Percentiles rank a stretch among this genome's conserved stretches.
phyloP scores from a whole-genome alignment of 1,284 basidiomycete species.

The Fereydounia khargensis region DNA sequence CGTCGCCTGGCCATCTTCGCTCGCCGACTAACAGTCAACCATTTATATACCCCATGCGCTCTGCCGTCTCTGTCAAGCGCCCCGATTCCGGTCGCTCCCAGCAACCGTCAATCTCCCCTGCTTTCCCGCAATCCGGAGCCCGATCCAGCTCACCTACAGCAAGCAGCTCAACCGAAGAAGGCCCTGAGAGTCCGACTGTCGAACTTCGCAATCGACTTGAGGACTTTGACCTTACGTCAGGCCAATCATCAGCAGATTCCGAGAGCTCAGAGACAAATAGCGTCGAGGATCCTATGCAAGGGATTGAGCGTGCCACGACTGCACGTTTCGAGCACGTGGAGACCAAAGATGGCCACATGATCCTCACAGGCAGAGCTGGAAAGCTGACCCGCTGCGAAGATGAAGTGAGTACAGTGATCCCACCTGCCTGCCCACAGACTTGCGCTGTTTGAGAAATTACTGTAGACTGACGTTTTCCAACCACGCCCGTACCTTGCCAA shows the following conservation, averaged over 20 bases:
- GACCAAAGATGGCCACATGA: constrained; percentile 71
- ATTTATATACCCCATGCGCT: constrained; percentile 50
- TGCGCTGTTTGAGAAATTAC: not conserved
- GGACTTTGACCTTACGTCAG: not conserved
- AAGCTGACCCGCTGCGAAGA: constrained; percentile 73
- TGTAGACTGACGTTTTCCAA: not conserved
- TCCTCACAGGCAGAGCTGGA: constrained; percentile 71
- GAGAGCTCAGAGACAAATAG: constrained; percentile 1
- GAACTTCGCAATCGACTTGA: not conserved
- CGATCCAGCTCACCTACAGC: too few species aligned
- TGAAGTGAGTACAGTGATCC: constrained; percentile 62
- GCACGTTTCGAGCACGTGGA: constrained; percentile 68
- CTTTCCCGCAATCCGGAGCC: constrained; percentile 5
- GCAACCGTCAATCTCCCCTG: not conserved
- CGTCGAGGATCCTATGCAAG: constrained; percentile 8
- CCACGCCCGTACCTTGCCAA: not conserved
- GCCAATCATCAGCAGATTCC: constrained; percentile 15
- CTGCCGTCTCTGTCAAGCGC: constrained; percentile 44
- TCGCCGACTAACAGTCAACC: constrained; percentile 28
- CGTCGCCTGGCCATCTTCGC: constrained; percentile 11
- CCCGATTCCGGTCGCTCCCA: not conserved
- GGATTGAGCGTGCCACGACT: constrained; percentile 36
- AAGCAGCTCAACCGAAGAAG: too few species aligned
- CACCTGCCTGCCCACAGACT: not conserved
- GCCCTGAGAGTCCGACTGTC: too few species aligned